These are phyloP conservation scores for Phytophthora kernoviae DNA, from an alignment of 352 stramenopile genomes.

Conservation along the genomic window DNA sequence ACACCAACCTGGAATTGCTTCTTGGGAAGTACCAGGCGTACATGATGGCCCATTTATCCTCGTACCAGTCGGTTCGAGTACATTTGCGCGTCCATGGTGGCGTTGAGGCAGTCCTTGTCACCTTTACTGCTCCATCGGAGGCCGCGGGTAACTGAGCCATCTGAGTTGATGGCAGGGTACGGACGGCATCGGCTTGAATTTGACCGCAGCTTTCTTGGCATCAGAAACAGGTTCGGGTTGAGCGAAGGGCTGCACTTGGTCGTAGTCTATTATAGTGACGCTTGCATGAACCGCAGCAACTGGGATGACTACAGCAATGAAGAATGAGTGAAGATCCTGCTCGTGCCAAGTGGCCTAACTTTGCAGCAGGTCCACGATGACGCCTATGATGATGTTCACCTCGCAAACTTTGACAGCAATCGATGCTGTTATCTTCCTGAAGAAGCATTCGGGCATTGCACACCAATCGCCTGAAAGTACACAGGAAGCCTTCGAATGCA, in stretches of 20 bases:
- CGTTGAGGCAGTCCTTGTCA: slow-evolving; percentile 25
- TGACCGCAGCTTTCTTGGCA: slow-evolving; percentile 12
- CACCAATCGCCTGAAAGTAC: too few species aligned
- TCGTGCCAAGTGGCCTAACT: too few species aligned
- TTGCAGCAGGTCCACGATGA: too few species aligned
- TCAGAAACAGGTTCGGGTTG: slow-evolving; percentile 11
- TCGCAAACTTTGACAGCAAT: too few species aligned
- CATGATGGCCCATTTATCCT: slow-evolving; percentile 33
- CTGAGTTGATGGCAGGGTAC: slow-evolving; percentile 35
- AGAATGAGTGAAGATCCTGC: slow-evolving; percentile 17
- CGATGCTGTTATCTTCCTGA: too few species aligned
- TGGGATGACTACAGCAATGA: slow-evolving; percentile 9
- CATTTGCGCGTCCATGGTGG: slow-evolving; percentile 25
- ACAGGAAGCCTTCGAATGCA: too few species aligned
- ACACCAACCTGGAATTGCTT: slow-evolving; percentile 48
- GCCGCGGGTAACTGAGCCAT: slow-evolving; percentile 30
- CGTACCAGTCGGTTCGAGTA: slow-evolving; percentile 29
- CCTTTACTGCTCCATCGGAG: slow-evolving; percentile 26
- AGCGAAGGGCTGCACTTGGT: slow-evolving; percentile 21
- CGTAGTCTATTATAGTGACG: slow-evolving; percentile 29
- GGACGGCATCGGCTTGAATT: slow-evolving; percentile 32
- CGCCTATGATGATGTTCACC: too few species aligned
- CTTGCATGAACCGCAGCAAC: slow-evolving; percentile 1
- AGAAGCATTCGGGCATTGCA: too few species aligned
- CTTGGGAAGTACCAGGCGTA: slow-evolving; percentile 48